A percentile compares a stretch with the other conserved stretches of the same genome.
phyloP scores from a whole-genome alignment of 495 filamentous ascomycete species.

The Friedmanniomyces simplex region DNA sequence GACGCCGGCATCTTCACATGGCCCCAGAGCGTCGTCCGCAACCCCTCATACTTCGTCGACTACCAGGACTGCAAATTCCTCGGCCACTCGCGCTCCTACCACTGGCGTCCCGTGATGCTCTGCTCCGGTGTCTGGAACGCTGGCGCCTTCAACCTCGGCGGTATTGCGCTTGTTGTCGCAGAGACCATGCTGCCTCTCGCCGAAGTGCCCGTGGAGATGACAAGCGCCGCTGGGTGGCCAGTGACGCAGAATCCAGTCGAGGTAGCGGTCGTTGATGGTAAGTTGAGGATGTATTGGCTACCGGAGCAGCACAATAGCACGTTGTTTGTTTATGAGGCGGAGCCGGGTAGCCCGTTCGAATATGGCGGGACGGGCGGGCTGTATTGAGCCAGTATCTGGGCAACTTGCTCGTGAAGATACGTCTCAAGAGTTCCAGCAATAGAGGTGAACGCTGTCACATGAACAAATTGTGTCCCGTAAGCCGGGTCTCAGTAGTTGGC shows the following conservation, averaged over 20 bases:
- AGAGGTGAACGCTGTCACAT: not conserved
- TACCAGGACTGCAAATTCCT: constrained; percentile 12
- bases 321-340: constrained; percentile 8
- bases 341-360: not conserved
- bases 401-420: not conserved
- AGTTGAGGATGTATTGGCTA: constrained; percentile 2
- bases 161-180: constrained; percentile 7
- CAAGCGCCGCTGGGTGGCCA: not conserved
- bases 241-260: constrained; percentile 7
- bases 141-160: constrained; percentile 1
- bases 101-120: constrained; percentile 3
- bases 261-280: constrained; percentile 1
- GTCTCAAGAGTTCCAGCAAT: not conserved
- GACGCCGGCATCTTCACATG: not conserved
- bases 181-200: constrained; percentile 2
- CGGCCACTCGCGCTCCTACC: constrained; percentile 1
- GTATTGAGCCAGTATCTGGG: not conserved
- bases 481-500: not conserved
- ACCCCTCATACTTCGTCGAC: constrained; percentile 10
- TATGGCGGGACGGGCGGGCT: not conserved
- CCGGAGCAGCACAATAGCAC: constrained; percentile 1
- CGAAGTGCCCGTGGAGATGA: constrained; percentile 3
- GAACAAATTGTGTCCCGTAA: not conserved
- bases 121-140: constrained; percentile 4
- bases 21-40: not conserved